Evolutionary conservation across 1,139 yeast species (phyloP).

Genomic region (Geotrichum klebahnii): DNA sequence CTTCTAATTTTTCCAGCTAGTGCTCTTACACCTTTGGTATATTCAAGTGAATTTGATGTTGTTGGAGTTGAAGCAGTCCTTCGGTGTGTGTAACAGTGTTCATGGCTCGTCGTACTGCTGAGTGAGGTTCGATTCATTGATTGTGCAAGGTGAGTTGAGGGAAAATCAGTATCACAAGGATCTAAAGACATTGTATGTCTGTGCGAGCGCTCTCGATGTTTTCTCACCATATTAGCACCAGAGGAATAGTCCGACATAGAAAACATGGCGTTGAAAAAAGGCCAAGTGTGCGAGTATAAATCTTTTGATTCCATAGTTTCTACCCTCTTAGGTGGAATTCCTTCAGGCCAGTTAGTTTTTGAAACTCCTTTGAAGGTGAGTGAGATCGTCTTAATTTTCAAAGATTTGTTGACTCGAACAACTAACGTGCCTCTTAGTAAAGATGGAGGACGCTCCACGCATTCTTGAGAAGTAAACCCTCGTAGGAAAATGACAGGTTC

Average conservation of each 20-base stretch:
- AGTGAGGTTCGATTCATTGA: background rate
- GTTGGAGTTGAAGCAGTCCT: constrained; percentile 14
- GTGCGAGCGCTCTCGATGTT: constrained; percentile 32
- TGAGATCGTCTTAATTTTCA: constrained; percentile 65
- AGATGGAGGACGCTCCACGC: constrained; percentile 69
- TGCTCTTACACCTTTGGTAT: constrained; percentile 19
- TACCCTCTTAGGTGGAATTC: constrained; percentile 83
- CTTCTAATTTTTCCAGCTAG: constrained; percentile 19
- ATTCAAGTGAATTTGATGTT: constrained; percentile 13
- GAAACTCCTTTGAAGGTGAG: constrained; percentile 67
- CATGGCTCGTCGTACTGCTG: background rate
- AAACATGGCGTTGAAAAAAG: constrained; percentile 58
- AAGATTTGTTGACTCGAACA: constrained; percentile 65
- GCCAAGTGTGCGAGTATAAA: constrained; percentile 83
- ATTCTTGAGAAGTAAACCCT: constrained; percentile 71
- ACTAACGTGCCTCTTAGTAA: constrained; percentile 78
- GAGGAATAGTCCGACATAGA: constrained; percentile 41
- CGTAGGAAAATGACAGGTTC: constrained; percentile 77
- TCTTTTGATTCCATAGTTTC: constrained; percentile 62
- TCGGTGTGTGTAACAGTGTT: constrained; percentile 1
- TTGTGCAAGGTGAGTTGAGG: background rate
- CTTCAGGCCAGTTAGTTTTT: constrained; percentile 97
- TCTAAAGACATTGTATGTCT: constrained; percentile 5
- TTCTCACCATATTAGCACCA: constrained; percentile 59
- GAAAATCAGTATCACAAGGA: background rate